A percentile compares a stretch with the other conserved stretches of the same genome.
Conservation (phyloP, 805 yeast genomes). For the Monosporozyma siamensis region DNA sequence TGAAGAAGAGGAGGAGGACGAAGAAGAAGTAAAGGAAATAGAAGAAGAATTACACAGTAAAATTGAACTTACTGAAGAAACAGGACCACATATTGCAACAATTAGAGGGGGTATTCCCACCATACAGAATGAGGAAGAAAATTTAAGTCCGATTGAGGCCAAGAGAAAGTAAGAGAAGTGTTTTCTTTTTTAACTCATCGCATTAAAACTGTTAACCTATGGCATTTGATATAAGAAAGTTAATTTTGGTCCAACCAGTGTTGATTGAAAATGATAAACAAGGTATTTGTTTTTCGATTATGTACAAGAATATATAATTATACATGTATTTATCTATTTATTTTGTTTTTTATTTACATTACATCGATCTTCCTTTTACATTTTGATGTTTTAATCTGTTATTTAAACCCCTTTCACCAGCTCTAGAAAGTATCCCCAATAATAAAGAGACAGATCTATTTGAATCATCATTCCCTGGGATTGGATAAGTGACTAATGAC, state of each 20-base stretch:
- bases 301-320: constrained; percentile 1
- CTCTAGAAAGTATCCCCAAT: constrained; percentile 72
- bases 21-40: constrained; percentile 6
- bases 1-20: constrained; percentile 50
- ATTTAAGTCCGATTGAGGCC: not conserved
- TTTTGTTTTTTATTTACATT: not conserved
- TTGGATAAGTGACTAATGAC: constrained; percentile 79
- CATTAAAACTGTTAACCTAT: too few species aligned
- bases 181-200: too few species aligned
- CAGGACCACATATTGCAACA: not conserved
- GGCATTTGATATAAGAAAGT: too few species aligned
- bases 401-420: constrained; percentile 71
- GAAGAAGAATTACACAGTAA: too few species aligned
- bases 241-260: too few species aligned
- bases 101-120: not conserved
- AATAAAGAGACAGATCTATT: constrained; percentile 70
- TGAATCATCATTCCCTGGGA: constrained; percentile 94
- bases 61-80: not conserved
- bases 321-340: not conserved
- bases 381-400: constrained; percentile 34
- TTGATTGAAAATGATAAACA: not conserved
- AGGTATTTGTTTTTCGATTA: not conserved
- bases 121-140: not conserved
- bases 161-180: not conserved
- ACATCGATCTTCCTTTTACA: not conserved